Base-by-base conservation (phyloP, 2,329 filamentous ascomycete genomes). In the Exutisphaerella laricina region DNA sequence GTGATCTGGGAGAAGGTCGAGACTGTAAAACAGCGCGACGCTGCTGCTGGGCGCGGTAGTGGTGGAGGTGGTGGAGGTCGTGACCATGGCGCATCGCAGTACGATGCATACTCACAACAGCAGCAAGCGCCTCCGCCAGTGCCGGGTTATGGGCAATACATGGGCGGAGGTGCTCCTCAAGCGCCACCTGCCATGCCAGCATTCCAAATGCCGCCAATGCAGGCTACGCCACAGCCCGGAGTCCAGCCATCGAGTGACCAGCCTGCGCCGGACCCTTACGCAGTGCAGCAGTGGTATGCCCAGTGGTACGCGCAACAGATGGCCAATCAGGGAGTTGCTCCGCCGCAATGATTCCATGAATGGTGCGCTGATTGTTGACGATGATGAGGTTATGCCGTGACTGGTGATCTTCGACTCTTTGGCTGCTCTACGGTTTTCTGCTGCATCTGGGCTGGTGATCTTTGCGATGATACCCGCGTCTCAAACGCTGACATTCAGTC, bases 1-100 rank as follows among this genome's bases (percentile, higher is more conserved):
- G 85, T 86, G 31, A 94, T 95, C 49, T 85, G 88, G 64, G 88
- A 94, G 55, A 95, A 95, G 68, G 87, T 95, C 36, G 87, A 94
- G 49, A 84, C 86, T 60, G 87, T 90, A 21, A 53, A 64, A 82
- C 89, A 78, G 48, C 60, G 66, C 53, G 66, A 68, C 53, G 57
- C 57, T 43, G 61, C 58, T 26, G 57, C 53, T 21, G 60, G 60
- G 26, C 53, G 57, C 21, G 41, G 45, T 43, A 57, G 63, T 36
- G 50, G 54, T 37, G 60, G 57, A 20, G 41, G 45, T 43, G 58
- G 63, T 36, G 50, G 54, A 39, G 60, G 60, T 34, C 48, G 48
- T 55, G 52, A 55, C 30, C 46, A 50, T 45, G 52, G 53, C 48
- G 63, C 65, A 58, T 62, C 64, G 49, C 63, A 55, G 51, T 60